Evolutionary conservation across 805 yeast species (phyloP).

Genomic region (Barnettozyma pratensis): DNA sequence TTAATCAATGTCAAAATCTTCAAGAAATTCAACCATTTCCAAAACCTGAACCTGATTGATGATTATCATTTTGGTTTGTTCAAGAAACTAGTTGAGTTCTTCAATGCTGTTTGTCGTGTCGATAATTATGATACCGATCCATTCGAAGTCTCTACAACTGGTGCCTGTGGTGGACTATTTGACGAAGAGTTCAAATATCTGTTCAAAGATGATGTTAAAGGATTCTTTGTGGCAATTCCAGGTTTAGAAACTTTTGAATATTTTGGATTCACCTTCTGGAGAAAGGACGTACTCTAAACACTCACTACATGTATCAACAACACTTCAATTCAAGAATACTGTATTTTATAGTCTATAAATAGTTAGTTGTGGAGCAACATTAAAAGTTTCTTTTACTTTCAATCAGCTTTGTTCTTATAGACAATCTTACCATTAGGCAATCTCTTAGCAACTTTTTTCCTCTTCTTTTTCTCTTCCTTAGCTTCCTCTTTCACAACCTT

Average conservation of each 20-base stretch:
- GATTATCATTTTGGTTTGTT: constrained; percentile 15
- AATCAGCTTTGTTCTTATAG: constrained; percentile 16
- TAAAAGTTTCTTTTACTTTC: too few species aligned
- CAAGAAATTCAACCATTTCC: constrained; percentile 8
- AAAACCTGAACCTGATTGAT: constrained; percentile 12
- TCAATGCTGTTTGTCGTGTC: constrained; percentile 13
- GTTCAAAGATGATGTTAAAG: constrained; percentile 5
- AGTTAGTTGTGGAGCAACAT: too few species aligned
- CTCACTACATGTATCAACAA: too few species aligned
- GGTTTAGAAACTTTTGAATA: constrained; percentile 5
- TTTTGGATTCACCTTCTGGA: constrained; percentile 6
- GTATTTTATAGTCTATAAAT: too few species aligned
- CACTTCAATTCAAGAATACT: too few species aligned
- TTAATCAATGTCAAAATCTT: constrained; percentile 11
- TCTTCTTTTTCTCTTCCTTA: constrained; percentile 30
- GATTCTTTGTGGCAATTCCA: neutral
- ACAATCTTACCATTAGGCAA: constrained; percentile 61
- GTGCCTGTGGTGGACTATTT: neutral
- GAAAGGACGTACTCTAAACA: neutral
- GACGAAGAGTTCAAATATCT: constrained; percentile 7
- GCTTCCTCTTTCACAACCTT: constrained; percentile 8
- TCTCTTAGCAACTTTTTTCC: constrained; percentile 35
- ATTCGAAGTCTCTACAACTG: neutral
- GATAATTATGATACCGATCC: constrained; percentile 15
- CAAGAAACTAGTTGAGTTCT: constrained; percentile 14